These are phyloP conservation scores for Syzygium malaccense DNA, from an alignment of 441 rosid species.

Conservation along the genomic window DNA sequence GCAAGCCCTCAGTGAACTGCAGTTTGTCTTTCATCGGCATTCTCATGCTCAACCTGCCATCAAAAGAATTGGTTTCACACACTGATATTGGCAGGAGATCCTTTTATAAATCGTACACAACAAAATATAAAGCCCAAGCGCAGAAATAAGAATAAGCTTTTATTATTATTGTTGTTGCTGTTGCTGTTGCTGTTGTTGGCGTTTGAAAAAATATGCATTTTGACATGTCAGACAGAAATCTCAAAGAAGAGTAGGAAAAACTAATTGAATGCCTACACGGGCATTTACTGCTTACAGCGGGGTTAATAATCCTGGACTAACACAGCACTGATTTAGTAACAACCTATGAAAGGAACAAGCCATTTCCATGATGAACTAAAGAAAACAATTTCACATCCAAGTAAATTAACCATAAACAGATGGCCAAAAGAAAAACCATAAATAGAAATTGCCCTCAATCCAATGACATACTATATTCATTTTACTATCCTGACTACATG, in stretches of 20 bases:
- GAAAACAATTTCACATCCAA: neutral
- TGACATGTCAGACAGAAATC: neutral
- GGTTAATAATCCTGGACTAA: neutral
- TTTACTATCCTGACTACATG: neutral
- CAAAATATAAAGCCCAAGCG: neutral
- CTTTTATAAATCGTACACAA: neutral
- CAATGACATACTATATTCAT: neutral
- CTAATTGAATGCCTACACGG: neutral
- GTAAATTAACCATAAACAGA: neutral
- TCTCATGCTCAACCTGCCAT: slow-evolving; percentile 49
- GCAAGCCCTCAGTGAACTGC: slow-evolving; percentile 4
- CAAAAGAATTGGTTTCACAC: neutral
- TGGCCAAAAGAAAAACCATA: neutral
- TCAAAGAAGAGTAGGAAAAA: neutral
- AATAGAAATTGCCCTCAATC: neutral
- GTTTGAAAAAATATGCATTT: no score
- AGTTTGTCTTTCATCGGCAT: slow-evolving; percentile 22
- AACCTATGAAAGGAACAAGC: neutral
- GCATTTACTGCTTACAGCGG: neutral
- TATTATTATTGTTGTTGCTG: neutral
- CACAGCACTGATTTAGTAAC: neutral
- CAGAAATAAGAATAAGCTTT: neutral
- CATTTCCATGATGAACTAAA: neutral
- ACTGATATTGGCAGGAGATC: neutral
- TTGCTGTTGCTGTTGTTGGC: neutral